These are phyloP conservation scores for Eudorina sp. DNA, from an alignment of 139 green algal species.

Conservation along the genomic window DNA sequence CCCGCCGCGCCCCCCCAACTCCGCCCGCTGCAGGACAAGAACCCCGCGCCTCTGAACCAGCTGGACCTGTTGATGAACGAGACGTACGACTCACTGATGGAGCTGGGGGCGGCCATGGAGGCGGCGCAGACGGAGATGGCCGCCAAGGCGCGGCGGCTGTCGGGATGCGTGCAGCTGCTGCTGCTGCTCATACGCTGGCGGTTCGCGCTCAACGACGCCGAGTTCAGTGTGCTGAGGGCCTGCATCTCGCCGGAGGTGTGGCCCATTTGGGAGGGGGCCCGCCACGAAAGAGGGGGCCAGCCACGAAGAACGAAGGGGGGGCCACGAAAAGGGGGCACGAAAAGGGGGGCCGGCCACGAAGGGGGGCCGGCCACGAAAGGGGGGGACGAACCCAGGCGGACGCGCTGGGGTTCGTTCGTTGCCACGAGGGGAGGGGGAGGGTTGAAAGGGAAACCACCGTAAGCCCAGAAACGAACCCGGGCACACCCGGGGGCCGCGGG, in stretches of 20 bases:
- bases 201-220: constrained; percentile 49
- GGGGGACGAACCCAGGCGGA: too few species aligned
- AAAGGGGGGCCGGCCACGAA: too few species aligned
- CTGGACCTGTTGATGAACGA: constrained; percentile 78
- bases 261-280: too few species aligned
- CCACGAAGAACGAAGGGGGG: too few species aligned
- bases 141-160: constrained; percentile 47
- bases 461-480: too few species aligned
- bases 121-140: constrained; percentile 51
- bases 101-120: constrained; percentile 49
- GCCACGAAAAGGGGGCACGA: too few species aligned
- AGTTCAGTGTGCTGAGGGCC: constrained; percentile 32
- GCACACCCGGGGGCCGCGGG: too few species aligned
- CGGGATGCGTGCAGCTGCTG: constrained; percentile 64
- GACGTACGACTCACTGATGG: constrained; percentile 65
- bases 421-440: too few species aligned
- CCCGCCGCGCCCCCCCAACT: neutral
- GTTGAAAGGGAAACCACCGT: too few species aligned
- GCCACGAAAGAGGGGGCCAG: too few species aligned
- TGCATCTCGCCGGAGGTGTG: constrained; percentile 51
- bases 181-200: constrained; percentile 65
- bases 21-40: constrained; percentile 67
- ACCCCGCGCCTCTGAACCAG: constrained; percentile 69
- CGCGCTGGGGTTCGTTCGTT: too few species aligned
- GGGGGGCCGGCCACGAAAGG: too few species aligned